Conservation (phyloP, 2,329 filamentous ascomycete genomes). For the Pseudogymnoascus sp. region DNA sequence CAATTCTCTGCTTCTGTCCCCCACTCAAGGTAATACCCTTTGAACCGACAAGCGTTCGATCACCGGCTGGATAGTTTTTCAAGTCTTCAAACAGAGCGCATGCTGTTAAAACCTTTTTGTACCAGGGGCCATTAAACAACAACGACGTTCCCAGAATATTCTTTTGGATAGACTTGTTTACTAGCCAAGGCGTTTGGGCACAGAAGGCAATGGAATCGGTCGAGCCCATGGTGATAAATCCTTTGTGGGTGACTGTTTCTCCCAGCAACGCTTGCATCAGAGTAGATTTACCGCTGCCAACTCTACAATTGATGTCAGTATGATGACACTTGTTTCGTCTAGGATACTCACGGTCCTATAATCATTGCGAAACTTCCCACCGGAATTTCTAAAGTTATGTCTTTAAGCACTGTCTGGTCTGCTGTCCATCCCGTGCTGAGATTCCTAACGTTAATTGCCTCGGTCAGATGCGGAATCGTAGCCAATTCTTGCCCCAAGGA, state of each 20-base stretch:
- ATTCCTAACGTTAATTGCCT: not conserved
- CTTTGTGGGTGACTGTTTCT: constrained; percentile 14
- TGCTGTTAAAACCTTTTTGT: constrained; percentile 19
- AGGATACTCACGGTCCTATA: constrained; percentile 19
- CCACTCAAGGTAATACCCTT: constrained; percentile 27
- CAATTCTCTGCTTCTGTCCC: constrained; percentile 21
- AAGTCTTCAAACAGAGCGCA: constrained; percentile 22
- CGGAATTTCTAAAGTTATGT: constrained; percentile 14
- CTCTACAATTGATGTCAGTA: not conserved
- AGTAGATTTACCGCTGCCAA: constrained; percentile 26
- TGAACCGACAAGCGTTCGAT: constrained; percentile 23
- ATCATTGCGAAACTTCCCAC: constrained; percentile 18
- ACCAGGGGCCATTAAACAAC: constrained; percentile 23
- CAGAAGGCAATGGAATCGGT: constrained; percentile 31
- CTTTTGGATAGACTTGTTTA: constrained; percentile 32
- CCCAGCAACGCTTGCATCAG: constrained; percentile 24
- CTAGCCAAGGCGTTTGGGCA: constrained; percentile 37
- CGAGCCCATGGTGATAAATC: constrained; percentile 12
- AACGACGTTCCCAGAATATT: constrained; percentile 30
- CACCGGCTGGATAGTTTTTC: constrained; percentile 20
- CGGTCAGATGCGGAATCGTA: not conserved
- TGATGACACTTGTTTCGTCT: not conserved
- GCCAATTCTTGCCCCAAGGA: not conserved
- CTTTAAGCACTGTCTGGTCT: constrained; percentile 9
- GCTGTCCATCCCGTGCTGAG: constrained; percentile 9